Base-by-base conservation (phyloP, 345 rosid genomes). In the Camelina hispida region DNA sequence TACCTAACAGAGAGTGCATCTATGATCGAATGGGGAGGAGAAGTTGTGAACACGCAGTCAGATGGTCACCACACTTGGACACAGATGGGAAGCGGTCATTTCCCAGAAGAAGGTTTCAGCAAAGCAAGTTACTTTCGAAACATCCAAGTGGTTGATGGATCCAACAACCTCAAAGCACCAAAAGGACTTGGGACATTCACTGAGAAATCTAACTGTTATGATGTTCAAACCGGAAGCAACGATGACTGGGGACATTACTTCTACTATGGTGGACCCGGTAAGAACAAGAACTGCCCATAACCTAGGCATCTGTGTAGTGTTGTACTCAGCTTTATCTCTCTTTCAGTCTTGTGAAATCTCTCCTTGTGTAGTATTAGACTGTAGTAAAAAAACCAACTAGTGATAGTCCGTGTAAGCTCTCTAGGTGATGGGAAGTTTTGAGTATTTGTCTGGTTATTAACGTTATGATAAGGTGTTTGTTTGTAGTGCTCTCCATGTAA, bases 11-110 rank as follows among this genome's bases (percentile, higher is more conserved):
- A 92, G 59, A 89, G 96, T 47, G 99, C 99, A 23, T 88, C 97
- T 1, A 95, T 90, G 99, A 87, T 95, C 5, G 99, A 95, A 65
- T 95, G 96, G 97, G 99, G 99, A 81, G 99, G 99, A 9, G 97
- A 95, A 78, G 99, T 95, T 11, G 98, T 95, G 78, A 89, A 95
- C 81, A 85, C 98, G 5, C 86, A 89, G 37, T 81, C 96, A 4
- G 89, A 82, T 35, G 99, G 97, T 2, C 84, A 80, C 53, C 99
- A 95, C 84, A 90, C 96, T 64, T 83, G 87, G 28, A 95, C 99
- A 28, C 99, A 95, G 73, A 95, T 95, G 99, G 99, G 99, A 16
- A 95, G 99, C 30, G 99, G 99, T 14, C 93, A 68, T 40, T 95
- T 95, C 44, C 99, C 97, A 0, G 99, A 92, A 78, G 97, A 92